Percentiles rank a stretch among this genome's conserved stretches.
Conservation (phyloP, 352 stramenopile species). For the Lagenidium sp. region DNA sequence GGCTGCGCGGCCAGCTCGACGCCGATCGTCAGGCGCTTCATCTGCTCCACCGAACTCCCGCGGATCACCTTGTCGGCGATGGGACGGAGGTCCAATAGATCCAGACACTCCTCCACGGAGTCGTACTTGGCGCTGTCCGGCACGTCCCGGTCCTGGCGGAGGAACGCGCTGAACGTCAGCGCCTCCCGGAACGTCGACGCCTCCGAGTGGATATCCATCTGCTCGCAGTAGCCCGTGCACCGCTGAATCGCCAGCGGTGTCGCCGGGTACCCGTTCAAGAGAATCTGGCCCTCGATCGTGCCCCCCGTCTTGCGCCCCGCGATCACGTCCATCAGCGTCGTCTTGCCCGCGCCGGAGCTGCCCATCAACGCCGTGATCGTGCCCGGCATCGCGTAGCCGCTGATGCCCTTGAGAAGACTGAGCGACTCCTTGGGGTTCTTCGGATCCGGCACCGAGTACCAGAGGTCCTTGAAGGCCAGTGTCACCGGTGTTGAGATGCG, state of each 20-base stretch:
- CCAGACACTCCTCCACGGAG: constrained; percentile 24
- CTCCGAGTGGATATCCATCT: constrained; percentile 88
- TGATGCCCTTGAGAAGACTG: constrained; percentile 44
- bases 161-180: constrained; percentile 88
- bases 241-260: too few species aligned
- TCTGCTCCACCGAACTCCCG: constrained; percentile 30
- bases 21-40: constrained; percentile 46
- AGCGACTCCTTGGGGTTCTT: constrained; percentile 15
- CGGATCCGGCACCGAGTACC: constrained; percentile 24
- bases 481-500: constrained; percentile 22
- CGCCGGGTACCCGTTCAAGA: constrained; percentile 83
- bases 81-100: constrained; percentile 15
- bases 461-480: constrained; percentile 26
- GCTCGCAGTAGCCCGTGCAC: constrained; percentile 66
- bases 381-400: constrained; percentile 32
- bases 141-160: constrained; percentile 38
- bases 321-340: constrained; percentile 93
- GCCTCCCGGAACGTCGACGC: constrained; percentile 89
- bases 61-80: constrained; percentile 32
- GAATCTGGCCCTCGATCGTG: constrained; percentile 70
- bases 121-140: constrained; percentile 16
- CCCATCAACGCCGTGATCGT: constrained; percentile 63
- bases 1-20: constrained; percentile 70
- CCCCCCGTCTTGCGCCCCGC: constrained; percentile 88
- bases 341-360: constrained; percentile 80